Conservation (phyloP, 2,329 filamentous ascomycete genomes). For the Alternaria sp. region DNA sequence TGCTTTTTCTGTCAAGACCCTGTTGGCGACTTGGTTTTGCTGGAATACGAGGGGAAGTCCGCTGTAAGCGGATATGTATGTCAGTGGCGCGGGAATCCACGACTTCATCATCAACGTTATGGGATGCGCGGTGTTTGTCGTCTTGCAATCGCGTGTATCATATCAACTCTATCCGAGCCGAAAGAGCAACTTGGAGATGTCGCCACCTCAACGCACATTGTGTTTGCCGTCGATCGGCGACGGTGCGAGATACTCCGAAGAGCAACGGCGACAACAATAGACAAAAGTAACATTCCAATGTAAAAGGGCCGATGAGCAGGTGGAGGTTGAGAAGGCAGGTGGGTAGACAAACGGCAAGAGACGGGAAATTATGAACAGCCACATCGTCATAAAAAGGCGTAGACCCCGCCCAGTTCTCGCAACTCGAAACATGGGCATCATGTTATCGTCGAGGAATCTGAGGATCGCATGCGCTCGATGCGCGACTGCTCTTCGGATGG, state of each 20-base stretch:
- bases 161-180: background rate
- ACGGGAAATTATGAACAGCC: background rate
- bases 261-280: background rate
- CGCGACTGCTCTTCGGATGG: background rate
- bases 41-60: no score
- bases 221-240: background rate
- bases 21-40: background rate
- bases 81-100: background rate
- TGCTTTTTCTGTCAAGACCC: background rate
- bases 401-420: background rate
- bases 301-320: background rate
- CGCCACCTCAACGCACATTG: background rate
- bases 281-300: background rate
- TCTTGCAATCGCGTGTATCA: background rate
- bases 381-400: constrained; percentile 2
- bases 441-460: background rate
- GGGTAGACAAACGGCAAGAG: background rate
- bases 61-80: background rate
- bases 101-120: background rate
- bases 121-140: background rate
- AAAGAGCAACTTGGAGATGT: background rate
- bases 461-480: background rate
- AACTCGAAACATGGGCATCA: background rate
- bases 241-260: background rate
- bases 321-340: background rate